Percentiles rank a stretch among this genome's conserved stretches.
Evolutionary conservation across 1,284 basidiomycete genomes (phyloP).

Genomic region (Ustilago vetiveriae): DNA sequence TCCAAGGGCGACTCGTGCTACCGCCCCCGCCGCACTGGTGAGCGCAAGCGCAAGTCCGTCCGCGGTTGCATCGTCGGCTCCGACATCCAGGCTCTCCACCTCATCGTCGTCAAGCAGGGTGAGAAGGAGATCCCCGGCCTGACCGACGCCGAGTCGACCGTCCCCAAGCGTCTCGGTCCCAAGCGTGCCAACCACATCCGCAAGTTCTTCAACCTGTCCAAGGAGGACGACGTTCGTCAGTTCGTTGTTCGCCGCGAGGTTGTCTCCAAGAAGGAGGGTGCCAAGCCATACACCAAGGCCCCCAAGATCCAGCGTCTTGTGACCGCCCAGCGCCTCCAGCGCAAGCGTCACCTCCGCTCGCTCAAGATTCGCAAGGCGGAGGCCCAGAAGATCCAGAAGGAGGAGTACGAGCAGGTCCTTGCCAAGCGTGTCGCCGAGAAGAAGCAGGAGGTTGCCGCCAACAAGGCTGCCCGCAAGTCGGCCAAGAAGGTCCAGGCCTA

Average conservation of each 20-base stretch:
- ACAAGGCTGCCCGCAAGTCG: conserved; percentile 53
- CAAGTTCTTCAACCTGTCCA: conserved; percentile 96
- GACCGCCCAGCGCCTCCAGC: conserved; percentile 92
- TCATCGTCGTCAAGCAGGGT: conserved; percentile 97
- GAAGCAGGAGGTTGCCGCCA: conserved; percentile 72
- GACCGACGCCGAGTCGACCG: conserved; percentile 80
- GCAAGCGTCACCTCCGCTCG: conserved; percentile 89
- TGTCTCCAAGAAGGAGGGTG: conserved; percentile 88
- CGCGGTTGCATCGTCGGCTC: conserved; percentile 94
- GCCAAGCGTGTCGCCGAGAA: conserved; percentile 91
- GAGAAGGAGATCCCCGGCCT: conserved; percentile 89
- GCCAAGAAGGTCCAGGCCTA: conserved; percentile 50
- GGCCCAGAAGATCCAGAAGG: conserved; percentile 91
- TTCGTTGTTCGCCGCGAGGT: conserved; percentile 87
- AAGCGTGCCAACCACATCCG: conserved; percentile 80
- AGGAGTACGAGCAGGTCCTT: conserved; percentile 79
- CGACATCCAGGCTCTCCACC: conserved; percentile 93
- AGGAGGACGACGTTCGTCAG: conserved; percentile 98
- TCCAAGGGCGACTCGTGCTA: conserved; percentile 97
- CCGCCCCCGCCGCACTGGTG: conserved; percentile 88
- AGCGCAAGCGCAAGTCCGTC: conserved; percentile 98
- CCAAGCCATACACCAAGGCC: conserved; percentile 98
- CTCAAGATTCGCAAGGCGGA: conserved; percentile 89
- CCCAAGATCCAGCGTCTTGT: conserved; percentile 77
- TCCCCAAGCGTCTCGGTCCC: conserved; percentile 94